These are phyloP conservation scores for Komagataella mondaviorum DNA, from an alignment of 805 yeast genomes.

Conservation along the genomic window DNA sequence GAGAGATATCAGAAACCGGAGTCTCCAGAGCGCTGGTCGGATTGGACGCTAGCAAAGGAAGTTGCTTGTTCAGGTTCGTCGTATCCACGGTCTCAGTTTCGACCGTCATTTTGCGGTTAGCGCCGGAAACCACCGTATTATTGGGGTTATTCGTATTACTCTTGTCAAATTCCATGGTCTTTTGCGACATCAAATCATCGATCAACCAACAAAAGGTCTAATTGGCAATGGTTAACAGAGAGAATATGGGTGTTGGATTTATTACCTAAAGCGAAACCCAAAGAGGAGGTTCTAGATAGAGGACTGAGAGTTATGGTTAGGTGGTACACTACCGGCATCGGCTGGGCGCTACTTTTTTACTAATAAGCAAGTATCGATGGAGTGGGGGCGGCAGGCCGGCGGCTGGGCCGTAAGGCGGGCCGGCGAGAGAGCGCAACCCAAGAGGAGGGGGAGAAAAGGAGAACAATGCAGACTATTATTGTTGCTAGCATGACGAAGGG, in stretches of 20 bases:
- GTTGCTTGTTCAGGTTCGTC: neutral
- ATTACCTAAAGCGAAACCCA: neutral
- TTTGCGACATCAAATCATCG: neutral
- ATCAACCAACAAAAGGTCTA: neutral
- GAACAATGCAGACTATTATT: too few relatives aligned
- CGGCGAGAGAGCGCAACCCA: too few relatives aligned
- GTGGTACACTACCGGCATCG: neutral
- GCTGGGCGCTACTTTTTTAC: neutral
- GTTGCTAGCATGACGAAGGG: too few relatives aligned
- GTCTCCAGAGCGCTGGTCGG: neutral
- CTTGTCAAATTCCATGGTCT: neutral
- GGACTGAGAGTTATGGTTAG: neutral
- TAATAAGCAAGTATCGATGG: neutral
- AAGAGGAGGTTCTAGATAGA: neutral
- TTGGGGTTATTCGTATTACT: neutral
- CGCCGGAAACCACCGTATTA: neutral
- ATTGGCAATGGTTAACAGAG: neutral
- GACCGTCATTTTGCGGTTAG: constrained; percentile 26
- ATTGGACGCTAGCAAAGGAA: neutral
- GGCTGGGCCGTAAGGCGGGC: too few relatives aligned
- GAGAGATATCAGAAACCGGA: constrained; percentile 1
- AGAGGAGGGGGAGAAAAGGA: too few relatives aligned
- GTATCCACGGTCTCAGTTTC: constrained; percentile 53
- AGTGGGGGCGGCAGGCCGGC: neutral
- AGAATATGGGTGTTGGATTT: neutral